Conservation (phyloP, 2,329 filamentous ascomycete species). For the Aureobasidium mangrovei region DNA sequence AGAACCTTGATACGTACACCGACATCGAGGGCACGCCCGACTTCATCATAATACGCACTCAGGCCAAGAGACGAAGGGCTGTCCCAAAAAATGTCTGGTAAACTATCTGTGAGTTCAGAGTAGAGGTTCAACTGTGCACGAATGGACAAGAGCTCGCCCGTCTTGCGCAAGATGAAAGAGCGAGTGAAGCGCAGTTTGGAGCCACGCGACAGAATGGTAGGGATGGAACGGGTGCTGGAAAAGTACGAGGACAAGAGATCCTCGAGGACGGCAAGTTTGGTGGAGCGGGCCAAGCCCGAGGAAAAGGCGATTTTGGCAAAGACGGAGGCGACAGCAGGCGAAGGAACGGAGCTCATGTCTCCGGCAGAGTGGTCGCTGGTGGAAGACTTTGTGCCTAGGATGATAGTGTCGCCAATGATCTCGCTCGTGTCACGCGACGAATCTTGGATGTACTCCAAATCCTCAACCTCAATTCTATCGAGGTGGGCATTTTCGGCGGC, state of each 20-base stretch:
- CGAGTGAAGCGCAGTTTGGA: conserved; percentile 56
- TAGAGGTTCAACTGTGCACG: conserved; percentile 93
- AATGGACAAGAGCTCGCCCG: conserved; percentile 80
- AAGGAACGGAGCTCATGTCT: conserved; percentile 5
- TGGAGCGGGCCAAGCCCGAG: conserved; percentile 82
- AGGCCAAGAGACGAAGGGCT: conserved; percentile 77
- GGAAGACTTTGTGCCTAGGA: conserved; percentile 64
- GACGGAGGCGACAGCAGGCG: conserved; percentile 48
- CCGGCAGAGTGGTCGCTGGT: background rate
- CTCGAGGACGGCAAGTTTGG: conserved; percentile 88
- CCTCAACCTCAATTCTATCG: conserved; percentile 69
- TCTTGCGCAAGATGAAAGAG: conserved; percentile 81
- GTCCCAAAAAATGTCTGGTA: conserved; percentile 97
- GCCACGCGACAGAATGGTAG: conserved; percentile 63
- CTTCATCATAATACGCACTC: conserved; percentile 91
- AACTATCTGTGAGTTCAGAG: conserved; percentile 86
- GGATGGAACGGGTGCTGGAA: conserved; percentile 73
- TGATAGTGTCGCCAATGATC: conserved; percentile 80
- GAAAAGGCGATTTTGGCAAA: conserved; percentile 95
- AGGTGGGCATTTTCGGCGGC: conserved; percentile 70
- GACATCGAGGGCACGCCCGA: conserved; percentile 82
- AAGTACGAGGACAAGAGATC: conserved; percentile 76
- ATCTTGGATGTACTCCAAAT: conserved; percentile 80
- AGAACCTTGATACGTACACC: conserved; percentile 81
- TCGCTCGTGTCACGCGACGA: conserved; percentile 60